Evolutionary conservation across 768 basidiomycete genomes (phyloP), one percentile per base, ranked within the genome.

Genomic region (Lepiota brunneoincarnata): DNA sequence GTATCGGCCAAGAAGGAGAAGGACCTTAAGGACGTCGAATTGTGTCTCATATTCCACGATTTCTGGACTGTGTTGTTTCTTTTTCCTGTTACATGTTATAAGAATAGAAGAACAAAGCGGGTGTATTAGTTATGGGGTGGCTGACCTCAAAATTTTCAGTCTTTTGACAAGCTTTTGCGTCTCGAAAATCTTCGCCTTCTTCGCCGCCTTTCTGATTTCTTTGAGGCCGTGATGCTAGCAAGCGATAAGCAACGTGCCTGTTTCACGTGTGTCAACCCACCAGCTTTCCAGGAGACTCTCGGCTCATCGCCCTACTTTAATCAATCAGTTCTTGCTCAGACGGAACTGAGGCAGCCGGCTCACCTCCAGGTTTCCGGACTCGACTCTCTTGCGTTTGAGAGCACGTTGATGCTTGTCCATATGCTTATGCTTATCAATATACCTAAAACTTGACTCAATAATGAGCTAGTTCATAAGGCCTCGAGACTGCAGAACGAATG

Each of bases 161-260:
- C 82, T 85, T 75, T 93, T 95, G 54, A 93, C 79, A n/a, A 87
- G 69, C 65, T 87, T 89, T 67, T 87, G 89, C 0, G 81, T 82
- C 71, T 96, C 93, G 57, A 91, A 89, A 0, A 79, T 71, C 65
- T 84, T 91, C 9, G 88, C 87, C 63, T 87, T 91, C 73, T 92
- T 95, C 24, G 87, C 81, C 4, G 86, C 81, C 61, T 88, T 89
- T 58, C 79, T 78, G 7, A 89, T 79, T 59, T 88, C 86, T 64
- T 81, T 87, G 46, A 88, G 64, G 54, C 80, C 80, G 65, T 90
- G 90, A 61, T 89, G 84, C 93, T 96, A 66, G 37, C 59, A 48
- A 51, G 38, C 37, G 51, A n/a, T 50, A 11, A 41, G 50, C 39
- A 55, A 40, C 23, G 38, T 38, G 17, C 20, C 23, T 17, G 15